Conservation (phyloP, 345 rosid genomes). For the Rhodamnia argentea region DNA sequence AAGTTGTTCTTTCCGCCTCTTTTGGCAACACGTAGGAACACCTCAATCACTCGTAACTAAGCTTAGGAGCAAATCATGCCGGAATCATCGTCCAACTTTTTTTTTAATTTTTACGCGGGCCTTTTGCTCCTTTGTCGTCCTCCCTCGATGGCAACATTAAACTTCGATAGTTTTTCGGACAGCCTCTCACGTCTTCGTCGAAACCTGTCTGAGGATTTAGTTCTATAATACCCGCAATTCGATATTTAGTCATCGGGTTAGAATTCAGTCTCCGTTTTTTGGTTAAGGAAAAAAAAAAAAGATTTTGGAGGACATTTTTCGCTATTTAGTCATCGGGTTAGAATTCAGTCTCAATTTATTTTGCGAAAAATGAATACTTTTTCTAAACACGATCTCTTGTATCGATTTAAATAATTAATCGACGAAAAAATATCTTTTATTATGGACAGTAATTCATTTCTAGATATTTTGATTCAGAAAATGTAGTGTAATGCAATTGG, state of each 20-base stretch:
- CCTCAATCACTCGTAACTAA: not conserved
- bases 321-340: too few species aligned
- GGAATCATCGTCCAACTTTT: not conserved
- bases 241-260: too few species aligned
- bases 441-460: too few species aligned
- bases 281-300: too few species aligned
- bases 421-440: too few species aligned
- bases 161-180: not conserved
- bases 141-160: not conserved
- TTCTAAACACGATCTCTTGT: too few species aligned
- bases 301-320: too few species aligned
- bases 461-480: not conserved
- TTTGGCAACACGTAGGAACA: not conserved
- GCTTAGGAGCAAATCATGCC: not conserved
- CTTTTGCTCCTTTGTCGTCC: not conserved
- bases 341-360: too few species aligned
- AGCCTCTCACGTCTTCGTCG: not conserved
- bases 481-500: not conserved
- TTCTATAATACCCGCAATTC: not conserved
- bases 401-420: too few species aligned
- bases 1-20: not conserved
- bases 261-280: too few species aligned
- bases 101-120: not conserved
- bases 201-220: not conserved
- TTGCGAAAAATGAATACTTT: too few species aligned